Base-by-base conservation (phyloP, 306 rosid genomes). In the Ormosia semicastrata region DNA sequence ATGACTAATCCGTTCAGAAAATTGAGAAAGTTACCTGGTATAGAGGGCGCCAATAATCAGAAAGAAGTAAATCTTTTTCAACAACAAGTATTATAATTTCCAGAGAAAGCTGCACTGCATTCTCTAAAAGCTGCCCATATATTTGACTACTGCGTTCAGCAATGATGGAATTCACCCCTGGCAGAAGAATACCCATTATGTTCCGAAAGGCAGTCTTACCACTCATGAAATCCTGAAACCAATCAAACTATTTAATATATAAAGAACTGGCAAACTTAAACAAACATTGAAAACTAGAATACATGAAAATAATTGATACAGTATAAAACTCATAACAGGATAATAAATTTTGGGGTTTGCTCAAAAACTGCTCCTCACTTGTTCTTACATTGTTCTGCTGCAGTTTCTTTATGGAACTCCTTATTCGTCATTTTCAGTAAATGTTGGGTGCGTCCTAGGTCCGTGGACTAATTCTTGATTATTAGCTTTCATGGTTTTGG, bases 171-270 rank as follows among this genome's bases (percentile, higher is more conserved):
- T 87, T 86, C 75, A 88, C 99, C 64, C 99, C 99, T 1, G 81
- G 93, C 77, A 90, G 89, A 87, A 95, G 95, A 86, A 95, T 92
- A 77, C 94, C 90, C 95, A 95, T 95, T 70, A 95, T 95, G 85
- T 95, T 95, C 71, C 98, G 91, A 49, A 95, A 91, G 82, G 83
- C 90, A 69, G 92, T 85, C 87, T 93, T 95, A 7, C 97, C 99
- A 84, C 98, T 95, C 99, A 95, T 95, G 87, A 95, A 95, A 81
- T 95, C 99, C 99, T 95, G 91, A 84, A 79, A 85, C 56, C 57
- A 8, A 80, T 37, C 65, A 67, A 30, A 30, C 57, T 44, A 57
- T 47, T 59, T 37, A 62, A 58, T 40, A 49, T 44, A 54, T 3
- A 57, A 66, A 64, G 56, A 57, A 54, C 63, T 3, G 10, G 34